Conservation (phyloP, 192 early-diverging fungal species). For the Podila verticillata region DNA sequence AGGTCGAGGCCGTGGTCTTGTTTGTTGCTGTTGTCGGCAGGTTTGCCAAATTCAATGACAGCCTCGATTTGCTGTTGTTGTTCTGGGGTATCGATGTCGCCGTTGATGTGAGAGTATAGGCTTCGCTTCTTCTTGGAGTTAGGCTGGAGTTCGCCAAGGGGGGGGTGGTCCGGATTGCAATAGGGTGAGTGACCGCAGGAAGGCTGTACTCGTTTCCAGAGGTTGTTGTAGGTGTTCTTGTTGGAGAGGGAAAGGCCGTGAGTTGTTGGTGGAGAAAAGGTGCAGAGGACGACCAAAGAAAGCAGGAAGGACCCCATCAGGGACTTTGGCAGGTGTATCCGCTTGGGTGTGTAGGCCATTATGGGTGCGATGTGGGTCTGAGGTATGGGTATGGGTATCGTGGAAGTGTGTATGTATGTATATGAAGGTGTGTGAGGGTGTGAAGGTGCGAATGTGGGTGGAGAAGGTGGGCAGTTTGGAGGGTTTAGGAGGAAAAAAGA, state of each 20-base stretch:
- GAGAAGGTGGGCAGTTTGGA: neutral
- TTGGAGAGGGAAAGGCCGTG: neutral
- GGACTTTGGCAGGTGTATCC: neutral
- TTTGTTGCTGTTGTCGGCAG: conserved; percentile 1
- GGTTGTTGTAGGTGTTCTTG: neutral
- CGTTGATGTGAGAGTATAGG: conserved; percentile 30
- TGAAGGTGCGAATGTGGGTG: neutral
- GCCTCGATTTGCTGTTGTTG: neutral
- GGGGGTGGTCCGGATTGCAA: neutral
- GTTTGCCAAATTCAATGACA: no score
- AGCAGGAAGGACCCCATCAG: conserved; percentile 4
- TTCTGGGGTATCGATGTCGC: conserved; percentile 4
- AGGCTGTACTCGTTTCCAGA: neutral
- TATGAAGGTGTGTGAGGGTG: neutral
- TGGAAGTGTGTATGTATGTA: neutral
- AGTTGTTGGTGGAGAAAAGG: neutral
- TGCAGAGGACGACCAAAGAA: neutral
- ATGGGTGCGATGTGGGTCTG: neutral
- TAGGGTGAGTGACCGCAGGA: neutral
- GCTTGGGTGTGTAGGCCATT: neutral
- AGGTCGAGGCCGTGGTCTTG: neutral
- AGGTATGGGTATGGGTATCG: neutral
- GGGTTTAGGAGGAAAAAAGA: no score
- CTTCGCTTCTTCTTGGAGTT: conserved; percentile 14
- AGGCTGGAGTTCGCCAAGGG: neutral